phyloP scores from a whole-genome alignment of 1,284 basidiomycete genomes.

The Fistulinella cinereoalba region DNA sequence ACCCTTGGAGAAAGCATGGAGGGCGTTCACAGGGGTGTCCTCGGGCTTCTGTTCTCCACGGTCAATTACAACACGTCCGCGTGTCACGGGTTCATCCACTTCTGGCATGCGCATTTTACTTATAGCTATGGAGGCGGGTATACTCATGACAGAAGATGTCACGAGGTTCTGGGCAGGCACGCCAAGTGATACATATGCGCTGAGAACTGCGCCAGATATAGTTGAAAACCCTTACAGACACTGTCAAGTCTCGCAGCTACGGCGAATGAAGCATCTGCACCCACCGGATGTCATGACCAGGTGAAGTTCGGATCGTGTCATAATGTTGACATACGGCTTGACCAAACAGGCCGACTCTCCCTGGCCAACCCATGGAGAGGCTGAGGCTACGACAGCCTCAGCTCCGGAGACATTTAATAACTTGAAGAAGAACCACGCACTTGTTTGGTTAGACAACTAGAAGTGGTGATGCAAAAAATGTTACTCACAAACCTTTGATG shows the following conservation, averaged over 20 bases:
- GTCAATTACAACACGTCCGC: conserved; percentile 76
- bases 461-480: neutral
- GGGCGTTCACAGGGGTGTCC: conserved; percentile 63
- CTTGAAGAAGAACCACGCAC: conserved; percentile 93
- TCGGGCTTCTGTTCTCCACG: conserved; percentile 61
- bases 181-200: conserved; percentile 81
- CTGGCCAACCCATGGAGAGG: conserved; percentile 90
- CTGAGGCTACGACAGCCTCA: conserved; percentile 88
- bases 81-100: conserved; percentile 80
- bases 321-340: conserved; percentile 81
- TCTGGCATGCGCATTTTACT: conserved; percentile 86
- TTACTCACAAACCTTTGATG: conserved; percentile 68
- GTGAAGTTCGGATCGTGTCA: conserved; percentile 89
- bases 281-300: conserved; percentile 85
- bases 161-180: conserved; percentile 82
- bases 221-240: conserved; percentile 67
- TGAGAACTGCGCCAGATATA: conserved; percentile 86
- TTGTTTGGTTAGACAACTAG: conserved; percentile 26
- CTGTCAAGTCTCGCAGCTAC: conserved; percentile 4
- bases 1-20: conserved; percentile 88
- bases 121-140: conserved; percentile 90
- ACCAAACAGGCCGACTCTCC: conserved; percentile 86
- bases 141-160: conserved; percentile 92
- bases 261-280: conserved; percentile 7
- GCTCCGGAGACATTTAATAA: conserved; percentile 84